Evolutionary conservation across 257 asterid species (phyloP).

Genomic region (Jasminum sambac): DNA sequence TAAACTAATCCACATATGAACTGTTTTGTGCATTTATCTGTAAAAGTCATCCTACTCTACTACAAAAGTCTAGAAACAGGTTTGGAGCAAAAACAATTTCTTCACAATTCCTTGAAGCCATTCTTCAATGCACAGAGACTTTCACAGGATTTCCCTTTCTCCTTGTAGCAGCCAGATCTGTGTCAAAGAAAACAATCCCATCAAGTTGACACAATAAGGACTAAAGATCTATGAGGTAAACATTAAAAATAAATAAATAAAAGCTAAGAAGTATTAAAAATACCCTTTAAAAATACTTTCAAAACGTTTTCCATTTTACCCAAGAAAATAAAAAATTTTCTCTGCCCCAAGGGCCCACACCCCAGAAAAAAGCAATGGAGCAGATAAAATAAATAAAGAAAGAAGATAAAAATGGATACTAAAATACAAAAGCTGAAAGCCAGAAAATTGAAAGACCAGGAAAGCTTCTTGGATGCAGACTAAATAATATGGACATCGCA

Average conservation of each 20-base stretch:
- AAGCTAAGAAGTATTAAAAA: neutral
- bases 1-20: neutral
- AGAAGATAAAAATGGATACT: too few relatives aligned
- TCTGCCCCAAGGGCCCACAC: neutral
- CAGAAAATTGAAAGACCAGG: neutral
- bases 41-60: neutral
- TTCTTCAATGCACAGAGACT: constrained; percentile 29
- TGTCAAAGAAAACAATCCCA: constrained; percentile 21
- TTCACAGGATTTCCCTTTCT: constrained; percentile 29
- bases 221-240: constrained; percentile 2
- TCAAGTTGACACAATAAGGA: constrained; percentile 29
- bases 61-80: neutral
- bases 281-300: neutral
- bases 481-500: neutral
- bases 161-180: constrained; percentile 32
- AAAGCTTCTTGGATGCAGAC: neutral
- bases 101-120: constrained; percentile 23
- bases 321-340: neutral
- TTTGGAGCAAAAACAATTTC: neutral
- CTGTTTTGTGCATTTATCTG: neutral
- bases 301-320: neutral
- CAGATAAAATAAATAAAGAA: too few relatives aligned
- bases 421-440: neutral
- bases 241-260: neutral
- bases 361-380: neutral